phyloP scores from a whole-genome alignment of 2,329 filamentous ascomycete species.

The Lasiodiplodia theobromae region DNA sequence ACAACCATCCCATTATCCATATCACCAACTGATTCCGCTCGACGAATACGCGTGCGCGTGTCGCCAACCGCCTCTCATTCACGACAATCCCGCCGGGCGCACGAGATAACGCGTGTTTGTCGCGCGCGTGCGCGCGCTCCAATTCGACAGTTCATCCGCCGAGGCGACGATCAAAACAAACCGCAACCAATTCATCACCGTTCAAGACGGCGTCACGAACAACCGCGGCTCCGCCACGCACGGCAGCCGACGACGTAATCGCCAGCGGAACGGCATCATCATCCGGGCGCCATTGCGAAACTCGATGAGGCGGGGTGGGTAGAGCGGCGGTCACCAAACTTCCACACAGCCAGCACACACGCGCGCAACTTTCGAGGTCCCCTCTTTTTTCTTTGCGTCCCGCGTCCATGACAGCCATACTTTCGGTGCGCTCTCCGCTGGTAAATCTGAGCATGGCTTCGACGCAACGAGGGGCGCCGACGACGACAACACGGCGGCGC shows the following conservation, averaged over 20 bases:
- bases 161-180: not conserved
- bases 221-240: not conserved
- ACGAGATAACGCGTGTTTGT: not conserved
- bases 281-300: not conserved
- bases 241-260: not conserved
- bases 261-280: not conserved
- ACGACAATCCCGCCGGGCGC: not conserved
- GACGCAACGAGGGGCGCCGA: conserved; percentile 44
- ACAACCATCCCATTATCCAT: conserved; percentile 20
- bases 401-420: conserved; percentile 28
- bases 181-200: not conserved
- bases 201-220: not conserved
- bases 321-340: not conserved
- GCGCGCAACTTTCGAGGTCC: not conserved
- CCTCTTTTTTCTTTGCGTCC: too few species aligned
- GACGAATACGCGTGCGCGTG: not conserved
- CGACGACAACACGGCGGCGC: conserved; percentile 50
- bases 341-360: not conserved
- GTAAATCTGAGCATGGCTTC: conserved; percentile 57
- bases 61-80: not conserved
- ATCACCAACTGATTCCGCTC: not conserved
- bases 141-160: not conserved
- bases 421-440: conserved; percentile 48
- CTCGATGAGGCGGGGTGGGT: not conserved
- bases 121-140: not conserved